Conservation (phyloP, 1,284 basidiomycete species). For the Papiliotrema fonsecae region DNA sequence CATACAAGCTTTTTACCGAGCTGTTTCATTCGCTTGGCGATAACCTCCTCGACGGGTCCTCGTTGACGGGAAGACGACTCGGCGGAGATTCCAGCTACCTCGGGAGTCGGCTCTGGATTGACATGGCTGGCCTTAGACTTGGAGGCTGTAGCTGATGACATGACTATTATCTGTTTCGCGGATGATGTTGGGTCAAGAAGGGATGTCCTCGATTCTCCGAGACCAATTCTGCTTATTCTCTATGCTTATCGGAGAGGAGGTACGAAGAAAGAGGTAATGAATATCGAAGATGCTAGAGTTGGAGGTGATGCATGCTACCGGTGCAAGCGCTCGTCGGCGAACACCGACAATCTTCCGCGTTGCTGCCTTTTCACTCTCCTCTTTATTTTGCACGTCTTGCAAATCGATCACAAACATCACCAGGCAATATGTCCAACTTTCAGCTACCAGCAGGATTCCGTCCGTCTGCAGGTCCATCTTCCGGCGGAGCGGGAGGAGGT, state of each 20-base stretch:
- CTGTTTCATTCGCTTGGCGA: slow-evolving; percentile 68
- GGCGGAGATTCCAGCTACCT: neutral
- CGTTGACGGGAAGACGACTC: slow-evolving; percentile 6
- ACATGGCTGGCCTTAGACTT: neutral
- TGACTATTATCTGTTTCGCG: neutral
- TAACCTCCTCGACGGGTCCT: slow-evolving; percentile 66
- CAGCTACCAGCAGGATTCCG: slow-evolving; percentile 44
- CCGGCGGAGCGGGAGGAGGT: slow-evolving; percentile 4
- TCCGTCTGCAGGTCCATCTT: slow-evolving; percentile 21
- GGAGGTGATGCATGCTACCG: too few relatives aligned
- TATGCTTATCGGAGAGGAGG: too few relatives aligned
- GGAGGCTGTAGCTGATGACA: neutral
- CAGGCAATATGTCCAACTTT: slow-evolving; percentile 32
- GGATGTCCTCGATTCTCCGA: too few relatives aligned
- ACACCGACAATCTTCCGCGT: too few relatives aligned
- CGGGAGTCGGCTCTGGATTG: slow-evolving; percentile 1
- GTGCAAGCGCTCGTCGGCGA: too few relatives aligned
- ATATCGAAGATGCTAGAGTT: too few relatives aligned
- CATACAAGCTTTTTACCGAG: slow-evolving; percentile 78
- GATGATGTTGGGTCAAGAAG: too few relatives aligned
- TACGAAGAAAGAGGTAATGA: too few relatives aligned
- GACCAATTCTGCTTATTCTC: too few relatives aligned
- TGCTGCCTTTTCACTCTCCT: neutral
- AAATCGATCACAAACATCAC: neutral
- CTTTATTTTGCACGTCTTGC: neutral